Evolutionary conservation across 768 basidiomycete species (phyloP).

Genomic region (Rhizopogon vinicolor): DNA sequence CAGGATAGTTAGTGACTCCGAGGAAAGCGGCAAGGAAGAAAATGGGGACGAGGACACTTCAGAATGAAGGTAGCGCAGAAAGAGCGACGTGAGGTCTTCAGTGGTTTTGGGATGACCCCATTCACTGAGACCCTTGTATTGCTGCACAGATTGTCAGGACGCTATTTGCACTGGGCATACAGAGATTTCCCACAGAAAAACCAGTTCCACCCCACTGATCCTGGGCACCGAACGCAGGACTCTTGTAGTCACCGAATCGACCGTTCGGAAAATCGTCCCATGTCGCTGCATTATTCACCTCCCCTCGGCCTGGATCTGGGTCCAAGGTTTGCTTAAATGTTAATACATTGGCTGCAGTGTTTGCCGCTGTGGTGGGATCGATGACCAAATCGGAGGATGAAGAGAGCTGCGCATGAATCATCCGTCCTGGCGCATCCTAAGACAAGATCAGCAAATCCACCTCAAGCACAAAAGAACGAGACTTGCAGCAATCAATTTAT

Average conservation of each 20-base stretch:
- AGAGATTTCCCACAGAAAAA: conserved; percentile 41
- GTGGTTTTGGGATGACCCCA: conserved; percentile 68
- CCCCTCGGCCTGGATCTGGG: conserved; percentile 62
- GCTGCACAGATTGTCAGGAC: conserved; percentile 33
- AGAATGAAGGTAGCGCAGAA: conserved; percentile 75
- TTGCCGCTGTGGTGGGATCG: conserved; percentile 61
- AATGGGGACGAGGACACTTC: conserved; percentile 80
- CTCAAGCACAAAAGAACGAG: conserved; percentile 1
- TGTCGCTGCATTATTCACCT: conserved; percentile 69
- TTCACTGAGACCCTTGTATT: conserved; percentile 53
- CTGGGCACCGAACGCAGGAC: conserved; percentile 87
- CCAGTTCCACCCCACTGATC: conserved; percentile 74
- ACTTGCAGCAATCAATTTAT: conserved; percentile 65
- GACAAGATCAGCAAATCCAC: conserved; percentile 1
- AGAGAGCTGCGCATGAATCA: conserved; percentile 21
- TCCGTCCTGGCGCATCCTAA: conserved; percentile 38
- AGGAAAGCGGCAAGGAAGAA: conserved; percentile 73
- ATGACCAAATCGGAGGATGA: conserved; percentile 42
- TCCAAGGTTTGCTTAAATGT: conserved; percentile 44
- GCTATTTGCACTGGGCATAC: background rate
- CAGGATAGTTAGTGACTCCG: conserved; percentile 80
- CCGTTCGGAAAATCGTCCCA: conserved; percentile 99
- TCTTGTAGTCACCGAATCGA: conserved; percentile 95
- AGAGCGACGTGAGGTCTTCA: conserved; percentile 72
- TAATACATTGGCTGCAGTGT: conserved; percentile 54